Base-by-base conservation (phyloP, 352 stramenopile species). In the Pythium apleroticum region DNA sequence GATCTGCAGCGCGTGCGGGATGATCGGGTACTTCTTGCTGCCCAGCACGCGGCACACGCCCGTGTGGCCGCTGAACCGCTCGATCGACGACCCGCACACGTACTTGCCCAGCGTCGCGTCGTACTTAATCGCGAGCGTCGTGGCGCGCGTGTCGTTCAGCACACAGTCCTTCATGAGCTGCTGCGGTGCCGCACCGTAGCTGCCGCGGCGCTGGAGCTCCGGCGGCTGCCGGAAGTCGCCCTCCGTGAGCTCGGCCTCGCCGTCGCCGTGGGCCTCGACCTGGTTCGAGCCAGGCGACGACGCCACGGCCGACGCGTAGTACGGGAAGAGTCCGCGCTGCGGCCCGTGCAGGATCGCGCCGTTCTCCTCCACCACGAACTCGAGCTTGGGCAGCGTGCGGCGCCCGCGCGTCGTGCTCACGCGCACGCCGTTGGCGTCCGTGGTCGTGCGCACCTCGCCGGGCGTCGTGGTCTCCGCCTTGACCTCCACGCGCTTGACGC, bases 61-160 rank as follows among this genome's bases (percentile, higher is more conserved):
- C 37, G 90, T 96, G 74, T 97, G 91, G 27, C 90, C 87, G 41
- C 89, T 97, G 74, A 97, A 97, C 6, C 88, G 75, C 69, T 97
- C 91, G 62, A 95, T 91, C 6, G 82, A 92, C 62, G 86, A 91
- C 6, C 86, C 86, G 64, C 86, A 95, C 2, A 95, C 84, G 56
- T 91, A 95, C 57, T 91, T 91, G 1, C 74, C 75, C 46, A 90
- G 69, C 0, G 48, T 20, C 19, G 66, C 65, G 52, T 93, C 82
- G 63, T 85, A 94, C 65, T 91, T 91, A 43, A 94, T 72, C 30
- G 81, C 84, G 24, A 94, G 64, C 14, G 86, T 91, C 39, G 82
- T 94, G 5, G 86, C 86, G 24, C 86, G 77, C 28, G 86, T 90
- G 61, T 94, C 86, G 61, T 95, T 93, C 22, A 95, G 66, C 37